These are phyloP conservation scores for Hypoxylon lenormandii DNA, from an alignment of 495 filamentous ascomycete species.

Conservation along the genomic window DNA sequence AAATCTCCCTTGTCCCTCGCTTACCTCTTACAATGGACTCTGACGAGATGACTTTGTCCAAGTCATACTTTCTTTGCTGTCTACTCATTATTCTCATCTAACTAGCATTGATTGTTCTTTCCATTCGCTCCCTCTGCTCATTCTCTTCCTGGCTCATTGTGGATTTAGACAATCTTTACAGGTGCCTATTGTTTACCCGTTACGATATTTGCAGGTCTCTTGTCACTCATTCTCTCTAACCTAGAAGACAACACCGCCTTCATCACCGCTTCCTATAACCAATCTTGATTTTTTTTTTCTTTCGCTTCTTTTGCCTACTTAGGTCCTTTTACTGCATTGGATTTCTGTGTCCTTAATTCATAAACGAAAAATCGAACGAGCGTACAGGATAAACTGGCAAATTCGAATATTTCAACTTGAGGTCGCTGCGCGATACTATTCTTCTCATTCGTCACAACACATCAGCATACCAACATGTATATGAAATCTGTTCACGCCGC, in stretches of 20 bases:
- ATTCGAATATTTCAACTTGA: conserved; percentile 27
- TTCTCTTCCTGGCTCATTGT: conserved; percentile 26
- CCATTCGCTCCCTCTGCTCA: conserved; percentile 15
- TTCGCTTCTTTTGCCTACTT: conserved; percentile 22
- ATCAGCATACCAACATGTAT: conserved; percentile 34
- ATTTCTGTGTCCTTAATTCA: conserved; percentile 14
- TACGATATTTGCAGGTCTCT: conserved; percentile 12
- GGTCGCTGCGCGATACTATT: conserved; percentile 33
- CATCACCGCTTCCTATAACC: conserved; percentile 8
- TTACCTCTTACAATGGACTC: conserved; percentile 12
- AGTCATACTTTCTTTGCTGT: conserved; percentile 38
- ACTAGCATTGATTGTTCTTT: conserved; percentile 38
- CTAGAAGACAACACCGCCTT: conserved; percentile 19
- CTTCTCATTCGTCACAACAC: neutral
- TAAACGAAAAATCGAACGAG: conserved; percentile 6
- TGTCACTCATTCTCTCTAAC: conserved; percentile 17
- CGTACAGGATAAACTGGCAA: conserved; percentile 30
- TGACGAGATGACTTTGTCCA: conserved; percentile 13
- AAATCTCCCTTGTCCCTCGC: conserved; percentile 32
- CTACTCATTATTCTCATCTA: conserved; percentile 12
- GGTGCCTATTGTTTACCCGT: conserved; percentile 18
- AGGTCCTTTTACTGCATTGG: conserved; percentile 6
- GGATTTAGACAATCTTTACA: conserved; percentile 27
- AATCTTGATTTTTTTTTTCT: conserved; percentile 16
- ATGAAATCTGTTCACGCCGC: conserved; percentile 50